phyloP scores from a whole-genome alignment of 2,329 filamentous ascomycete genomes.

The Paraconiothyrium sp. region DNA sequence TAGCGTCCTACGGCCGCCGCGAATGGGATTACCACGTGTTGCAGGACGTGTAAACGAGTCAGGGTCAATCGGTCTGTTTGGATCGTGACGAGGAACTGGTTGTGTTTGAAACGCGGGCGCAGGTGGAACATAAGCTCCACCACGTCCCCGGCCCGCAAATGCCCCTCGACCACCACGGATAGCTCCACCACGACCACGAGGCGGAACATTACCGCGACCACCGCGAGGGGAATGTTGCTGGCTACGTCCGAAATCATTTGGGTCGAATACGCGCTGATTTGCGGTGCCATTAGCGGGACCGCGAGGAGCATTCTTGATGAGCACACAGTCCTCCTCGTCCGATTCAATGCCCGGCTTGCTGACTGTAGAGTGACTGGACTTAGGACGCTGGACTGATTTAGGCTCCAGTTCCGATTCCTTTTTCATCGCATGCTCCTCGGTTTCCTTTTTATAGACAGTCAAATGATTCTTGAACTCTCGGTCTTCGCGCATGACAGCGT shows the following conservation, averaged over 20 bases:
- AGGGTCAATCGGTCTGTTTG: constrained; percentile 51
- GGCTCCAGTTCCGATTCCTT: constrained; percentile 27
- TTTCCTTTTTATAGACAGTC: constrained; percentile 50
- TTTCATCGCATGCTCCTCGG: constrained; percentile 32
- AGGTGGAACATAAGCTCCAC: constrained; percentile 42
- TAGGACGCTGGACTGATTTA: constrained; percentile 35
- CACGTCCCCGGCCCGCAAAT: constrained; percentile 43
- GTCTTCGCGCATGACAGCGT: constrained; percentile 59
- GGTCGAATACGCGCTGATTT: constrained; percentile 55
- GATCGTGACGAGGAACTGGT: constrained; percentile 42
- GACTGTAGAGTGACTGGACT: constrained; percentile 35
- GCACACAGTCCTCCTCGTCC: constrained; percentile 51
- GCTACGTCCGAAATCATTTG: constrained; percentile 58
- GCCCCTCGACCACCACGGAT: constrained; percentile 40
- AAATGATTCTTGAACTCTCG: constrained; percentile 56
- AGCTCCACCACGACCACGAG: constrained; percentile 36
- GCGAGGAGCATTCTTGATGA: constrained; percentile 50
- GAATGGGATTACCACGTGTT: constrained; percentile 38
- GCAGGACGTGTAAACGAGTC: constrained; percentile 51
- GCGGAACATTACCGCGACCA: constrained; percentile 36
- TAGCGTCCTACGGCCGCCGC: constrained; percentile 48
- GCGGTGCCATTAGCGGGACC: constrained; percentile 42
- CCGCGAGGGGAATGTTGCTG: constrained; percentile 44
- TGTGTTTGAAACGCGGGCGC: constrained; percentile 37
- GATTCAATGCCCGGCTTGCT: constrained; percentile 34